Conservation (phyloP, 345 rosid species). For the Triadica sebifera region DNA sequence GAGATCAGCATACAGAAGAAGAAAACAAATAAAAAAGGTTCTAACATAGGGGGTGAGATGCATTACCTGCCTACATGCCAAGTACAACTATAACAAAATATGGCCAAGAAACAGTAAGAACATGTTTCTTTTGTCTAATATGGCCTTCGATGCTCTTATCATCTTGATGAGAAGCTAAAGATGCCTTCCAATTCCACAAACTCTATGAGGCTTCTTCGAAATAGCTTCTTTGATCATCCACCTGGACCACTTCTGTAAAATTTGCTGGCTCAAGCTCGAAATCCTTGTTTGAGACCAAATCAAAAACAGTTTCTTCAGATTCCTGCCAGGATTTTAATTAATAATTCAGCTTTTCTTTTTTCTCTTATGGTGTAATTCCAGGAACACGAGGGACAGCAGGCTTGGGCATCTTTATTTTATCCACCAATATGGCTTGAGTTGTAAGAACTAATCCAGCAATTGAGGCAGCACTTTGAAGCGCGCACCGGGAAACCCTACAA, state of each 20-base stretch:
- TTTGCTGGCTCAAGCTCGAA: neutral
- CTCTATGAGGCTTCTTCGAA: neutral
- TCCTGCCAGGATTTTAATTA: neutral
- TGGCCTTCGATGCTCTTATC: neutral
- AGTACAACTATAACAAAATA: no score
- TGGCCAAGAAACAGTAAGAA: neutral
- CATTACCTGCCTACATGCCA: no score
- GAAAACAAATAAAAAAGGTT: no score
- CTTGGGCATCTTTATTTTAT: slow-evolving; percentile 57
- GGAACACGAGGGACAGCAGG: slow-evolving; percentile 67
- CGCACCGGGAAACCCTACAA: slow-evolving; percentile 72
- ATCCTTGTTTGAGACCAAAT: neutral
- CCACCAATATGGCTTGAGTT: slow-evolving; percentile 80
- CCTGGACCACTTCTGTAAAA: neutral
- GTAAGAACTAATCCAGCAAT: slow-evolving; percentile 73
- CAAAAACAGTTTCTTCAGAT: slow-evolving; percentile 1
- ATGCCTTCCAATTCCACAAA: neutral
- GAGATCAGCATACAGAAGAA: neutral
- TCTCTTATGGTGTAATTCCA: slow-evolving; percentile 53
- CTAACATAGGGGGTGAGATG: no score
- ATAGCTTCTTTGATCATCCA: neutral
- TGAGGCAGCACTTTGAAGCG: slow-evolving; percentile 78
- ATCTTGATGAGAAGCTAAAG: neutral
- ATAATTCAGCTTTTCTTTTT: neutral
- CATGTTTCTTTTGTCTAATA: neutral